Evolutionary conservation across 768 basidiomycete species (phyloP).

Genomic region (Mycena vitilis): DNA sequence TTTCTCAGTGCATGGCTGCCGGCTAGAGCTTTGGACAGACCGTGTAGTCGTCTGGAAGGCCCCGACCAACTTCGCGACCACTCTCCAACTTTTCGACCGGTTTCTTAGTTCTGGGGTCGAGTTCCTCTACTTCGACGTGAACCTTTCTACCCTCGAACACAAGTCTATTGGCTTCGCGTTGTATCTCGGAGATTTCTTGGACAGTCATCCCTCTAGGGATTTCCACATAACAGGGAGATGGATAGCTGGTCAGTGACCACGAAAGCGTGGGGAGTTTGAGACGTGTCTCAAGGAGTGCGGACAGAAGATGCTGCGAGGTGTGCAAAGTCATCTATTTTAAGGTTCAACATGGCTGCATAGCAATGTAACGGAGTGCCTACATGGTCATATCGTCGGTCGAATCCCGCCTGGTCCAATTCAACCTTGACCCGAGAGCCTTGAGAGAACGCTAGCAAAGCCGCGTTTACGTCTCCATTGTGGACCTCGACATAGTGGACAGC

Average conservation of each 20-base stretch:
- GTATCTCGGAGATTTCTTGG: constrained; percentile 72
- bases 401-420: constrained; percentile 69
- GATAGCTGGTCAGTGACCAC: constrained; percentile 81
- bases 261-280: constrained; percentile 78
- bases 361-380: constrained; percentile 45
- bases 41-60: constrained; percentile 78
- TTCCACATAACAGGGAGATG: constrained; percentile 82
- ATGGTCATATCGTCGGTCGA: constrained; percentile 78
- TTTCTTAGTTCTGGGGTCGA: constrained; percentile 54
- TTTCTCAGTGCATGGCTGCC: background rate
- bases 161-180: constrained; percentile 71
- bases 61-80: constrained; percentile 66
- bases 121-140: constrained; percentile 80
- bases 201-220: constrained; percentile 73
- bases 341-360: background rate
- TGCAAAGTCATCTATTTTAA: constrained; percentile 79
- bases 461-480: constrained; percentile 51
- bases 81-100: constrained; percentile 52
- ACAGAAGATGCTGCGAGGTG: constrained; percentile 86
- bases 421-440: constrained; percentile 64
- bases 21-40: background rate
- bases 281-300: constrained; percentile 77
- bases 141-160: constrained; percentile 78
- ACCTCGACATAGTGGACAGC: constrained; percentile 79
- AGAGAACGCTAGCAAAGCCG: constrained; percentile 59